Evolutionary conservation across 108 stramenopile species (phyloP), one percentile per base, ranked within the genome.

Genomic region (Poteriospumella lacustris): DNA sequence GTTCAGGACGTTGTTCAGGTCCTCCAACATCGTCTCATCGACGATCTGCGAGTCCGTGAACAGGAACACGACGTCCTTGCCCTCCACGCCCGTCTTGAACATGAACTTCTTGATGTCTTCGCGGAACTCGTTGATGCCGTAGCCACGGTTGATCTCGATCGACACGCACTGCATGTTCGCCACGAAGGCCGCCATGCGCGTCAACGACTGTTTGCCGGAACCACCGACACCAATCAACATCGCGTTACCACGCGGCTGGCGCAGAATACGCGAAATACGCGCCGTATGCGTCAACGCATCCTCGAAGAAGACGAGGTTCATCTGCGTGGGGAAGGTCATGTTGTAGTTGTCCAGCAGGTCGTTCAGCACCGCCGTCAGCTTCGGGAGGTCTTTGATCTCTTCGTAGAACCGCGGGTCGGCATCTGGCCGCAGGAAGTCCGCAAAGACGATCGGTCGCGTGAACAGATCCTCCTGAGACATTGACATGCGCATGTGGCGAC

Each of bases 31-130:
- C 34, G 82, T 76, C 79, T 89, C 87, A 24, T 86, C 86, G 29
- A 89, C 87, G 43, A 89, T 87, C 75, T 89, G 88, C 3, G 88
- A 83, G 81, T 89, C 88, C 5, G 88, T 89, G 69, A 89, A 88
- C 34, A 89, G 79, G 78, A 88, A 89, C 33, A 68, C 84, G 9
- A 80, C 64, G 81, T 78, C 26, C 44, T 82, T 78, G 26, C 86
- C 85, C 67, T 87, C 77, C n/a, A 88, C 82, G 33, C 87, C 88
- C 0, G 88, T 76, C 39, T 62, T 79, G 31, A 84, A 68, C 88
- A 89, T 89, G 47, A 87, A 68, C 64, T 77, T 75, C 78, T 89
- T 89, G 64, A 88, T 84, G 79, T 89, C 88, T 44, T 89, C 87
- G n/a, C 87, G 86, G 62, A 89, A 89, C 68, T 87, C 87, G 26